These are phyloP conservation scores for Lophiostoma macrostomum DNA, from an alignment of 495 filamentous ascomycete species.

Conservation along the genomic window DNA sequence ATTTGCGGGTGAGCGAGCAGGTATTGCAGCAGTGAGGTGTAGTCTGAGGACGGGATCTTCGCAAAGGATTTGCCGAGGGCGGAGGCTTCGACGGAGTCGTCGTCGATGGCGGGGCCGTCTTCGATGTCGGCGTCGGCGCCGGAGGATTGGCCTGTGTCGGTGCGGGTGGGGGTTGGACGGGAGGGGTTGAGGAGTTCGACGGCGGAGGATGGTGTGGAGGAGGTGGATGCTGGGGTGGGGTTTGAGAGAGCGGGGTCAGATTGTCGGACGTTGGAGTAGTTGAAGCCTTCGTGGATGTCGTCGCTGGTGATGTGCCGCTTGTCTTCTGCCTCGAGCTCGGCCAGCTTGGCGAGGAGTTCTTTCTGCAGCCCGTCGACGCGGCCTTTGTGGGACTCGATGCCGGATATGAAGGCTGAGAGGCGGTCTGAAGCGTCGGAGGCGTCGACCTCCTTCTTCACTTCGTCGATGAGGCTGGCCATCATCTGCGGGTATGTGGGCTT, in stretches of 20 bases:
- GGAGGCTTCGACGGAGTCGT: slow-evolving; percentile 71
- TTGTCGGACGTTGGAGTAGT: slow-evolving; percentile 66
- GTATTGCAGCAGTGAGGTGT: slow-evolving; percentile 68
- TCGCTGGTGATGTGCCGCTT: slow-evolving; percentile 91
- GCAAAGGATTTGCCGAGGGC: slow-evolving; percentile 74
- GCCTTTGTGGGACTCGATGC: slow-evolving; percentile 67
- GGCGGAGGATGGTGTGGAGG: slow-evolving; percentile 25
- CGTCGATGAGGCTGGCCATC: slow-evolving; percentile 88
- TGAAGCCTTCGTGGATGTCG: slow-evolving; percentile 82
- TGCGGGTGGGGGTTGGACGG: slow-evolving; percentile 36
- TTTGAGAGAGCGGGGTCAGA: neutral
- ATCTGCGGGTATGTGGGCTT: slow-evolving; percentile 89
- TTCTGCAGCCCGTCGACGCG: slow-evolving; percentile 77
- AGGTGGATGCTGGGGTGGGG: neutral
- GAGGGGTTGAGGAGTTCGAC: slow-evolving; percentile 81
- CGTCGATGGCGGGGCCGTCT: slow-evolving; percentile 56
- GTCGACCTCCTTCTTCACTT: slow-evolving; percentile 87
- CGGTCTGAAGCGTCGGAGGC: slow-evolving; percentile 60
- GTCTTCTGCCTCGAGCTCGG: slow-evolving; percentile 82
- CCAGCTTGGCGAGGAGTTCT: slow-evolving; percentile 68
- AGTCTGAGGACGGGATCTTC: slow-evolving; percentile 72
- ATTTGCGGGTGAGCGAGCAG: slow-evolving; percentile 72
- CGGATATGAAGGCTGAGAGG: slow-evolving; percentile 68
- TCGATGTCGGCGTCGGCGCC: slow-evolving; percentile 61
- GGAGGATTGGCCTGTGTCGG: slow-evolving; percentile 48